These are phyloP conservation scores for Amauroascus niger DNA, from an alignment of 2,329 filamentous ascomycete genomes.

Conservation along the genomic window DNA sequence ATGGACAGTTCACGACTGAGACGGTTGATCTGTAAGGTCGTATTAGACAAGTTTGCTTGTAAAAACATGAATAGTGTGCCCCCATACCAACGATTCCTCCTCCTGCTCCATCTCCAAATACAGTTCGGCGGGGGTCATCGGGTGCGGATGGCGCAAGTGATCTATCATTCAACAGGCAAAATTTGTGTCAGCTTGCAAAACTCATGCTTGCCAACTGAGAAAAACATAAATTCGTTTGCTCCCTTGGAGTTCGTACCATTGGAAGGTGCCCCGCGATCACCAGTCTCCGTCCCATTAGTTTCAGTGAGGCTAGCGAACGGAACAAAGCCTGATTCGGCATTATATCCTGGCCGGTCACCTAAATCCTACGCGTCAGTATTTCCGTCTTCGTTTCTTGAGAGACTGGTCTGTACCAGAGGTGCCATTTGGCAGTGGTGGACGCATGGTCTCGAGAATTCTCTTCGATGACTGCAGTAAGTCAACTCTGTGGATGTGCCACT, in stretches of 20 bases:
- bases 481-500: neutral
- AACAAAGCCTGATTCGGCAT: neutral
- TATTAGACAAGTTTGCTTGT: neutral
- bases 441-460: neutral
- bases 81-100: slow-evolving; percentile 77
- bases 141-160: slow-evolving; percentile 75
- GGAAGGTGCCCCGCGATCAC: neutral
- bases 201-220: neutral
- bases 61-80: too few species aligned
- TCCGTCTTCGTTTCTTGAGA: neutral
- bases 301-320: neutral
- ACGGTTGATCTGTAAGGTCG: slow-evolving; percentile 65
- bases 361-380: neutral
- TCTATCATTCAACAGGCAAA: slow-evolving; percentile 38
- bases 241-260: neutral
- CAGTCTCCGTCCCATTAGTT: neutral
- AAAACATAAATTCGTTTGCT: neutral
- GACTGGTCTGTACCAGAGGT: neutral
- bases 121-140: slow-evolving; percentile 78
- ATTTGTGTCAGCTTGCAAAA: neutral
- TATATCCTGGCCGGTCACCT: neutral
- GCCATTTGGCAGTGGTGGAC: too few species aligned
- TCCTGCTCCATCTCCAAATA: slow-evolving; percentile 88
- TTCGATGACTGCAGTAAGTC: neutral
- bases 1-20: slow-evolving; percentile 78